Percentiles rank a stretch among this genome's conserved stretches.
These are phyloP conservation scores for Fusarium zealandicum DNA, from an alignment of 2,329 filamentous ascomycete genomes.

Conservation along the genomic window DNA sequence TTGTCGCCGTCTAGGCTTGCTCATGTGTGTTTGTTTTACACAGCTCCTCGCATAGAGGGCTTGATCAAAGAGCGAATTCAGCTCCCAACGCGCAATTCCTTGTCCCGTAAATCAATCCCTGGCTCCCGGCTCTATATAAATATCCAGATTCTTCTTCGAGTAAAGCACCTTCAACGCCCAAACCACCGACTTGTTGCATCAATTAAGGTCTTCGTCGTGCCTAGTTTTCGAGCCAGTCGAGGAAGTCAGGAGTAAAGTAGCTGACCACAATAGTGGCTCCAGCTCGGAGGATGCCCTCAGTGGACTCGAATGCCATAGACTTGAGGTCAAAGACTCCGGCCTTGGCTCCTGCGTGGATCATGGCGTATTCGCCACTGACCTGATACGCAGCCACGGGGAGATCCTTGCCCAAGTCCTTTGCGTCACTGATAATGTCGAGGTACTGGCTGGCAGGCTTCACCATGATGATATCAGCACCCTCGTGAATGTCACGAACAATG, in stretches of 20 bases:
- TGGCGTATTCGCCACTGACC: constrained; percentile 95
- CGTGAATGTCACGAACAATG: constrained; percentile 86
- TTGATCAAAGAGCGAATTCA: constrained; percentile 2
- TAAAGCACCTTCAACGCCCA: constrained; percentile 21
- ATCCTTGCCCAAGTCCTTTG: constrained; percentile 91
- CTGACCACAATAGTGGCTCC: constrained; percentile 92
- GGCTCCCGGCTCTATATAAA: constrained; percentile 17
- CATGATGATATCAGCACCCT: constrained; percentile 98
- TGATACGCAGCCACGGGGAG: constrained; percentile 96
- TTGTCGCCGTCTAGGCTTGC: not conserved
- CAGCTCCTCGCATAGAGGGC: not conserved
- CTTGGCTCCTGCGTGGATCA: constrained; percentile 96
- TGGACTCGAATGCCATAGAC: constrained; percentile 92
- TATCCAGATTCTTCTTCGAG: constrained; percentile 15
- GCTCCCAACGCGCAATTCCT: not conserved
- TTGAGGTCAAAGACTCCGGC: constrained; percentile 96
- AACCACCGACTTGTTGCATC: constrained; percentile 8
- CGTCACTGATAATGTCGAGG: constrained; percentile 96
- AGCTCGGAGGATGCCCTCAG: constrained; percentile 89
- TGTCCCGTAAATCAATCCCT: constrained; percentile 12
- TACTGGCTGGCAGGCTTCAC: constrained; percentile 97
- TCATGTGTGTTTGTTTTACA: constrained; percentile 3
- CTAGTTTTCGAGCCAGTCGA: constrained; percentile 69
- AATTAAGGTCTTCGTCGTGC: constrained; percentile 5
- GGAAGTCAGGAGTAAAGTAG: constrained; percentile 88